Conservation (phyloP, 495 filamentous ascomycete genomes). For the Aspergillus baeticus region DNA sequence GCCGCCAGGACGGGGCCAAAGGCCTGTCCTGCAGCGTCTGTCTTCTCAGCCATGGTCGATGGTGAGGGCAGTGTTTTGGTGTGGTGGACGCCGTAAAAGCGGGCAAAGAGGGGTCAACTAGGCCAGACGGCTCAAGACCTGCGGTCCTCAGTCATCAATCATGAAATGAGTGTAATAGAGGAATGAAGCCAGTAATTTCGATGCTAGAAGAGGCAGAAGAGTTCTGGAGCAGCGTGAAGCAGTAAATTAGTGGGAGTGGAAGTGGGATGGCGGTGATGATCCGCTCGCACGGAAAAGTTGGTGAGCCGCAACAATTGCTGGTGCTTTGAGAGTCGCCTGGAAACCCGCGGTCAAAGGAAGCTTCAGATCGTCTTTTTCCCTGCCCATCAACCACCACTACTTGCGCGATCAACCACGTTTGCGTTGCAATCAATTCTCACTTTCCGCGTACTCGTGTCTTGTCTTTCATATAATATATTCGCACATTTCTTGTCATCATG, state of each 20-base stretch:
- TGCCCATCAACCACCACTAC: neutral
- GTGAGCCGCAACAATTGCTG: conserved; percentile 21
- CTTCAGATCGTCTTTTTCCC: conserved; percentile 11
- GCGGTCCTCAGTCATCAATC: conserved; percentile 25
- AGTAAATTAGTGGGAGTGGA: conserved; percentile 20
- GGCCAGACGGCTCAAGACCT: conserved; percentile 29
- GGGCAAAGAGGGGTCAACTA: conserved; percentile 28
- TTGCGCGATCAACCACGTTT: conserved; percentile 8
- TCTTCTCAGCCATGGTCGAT: conserved; percentile 67
- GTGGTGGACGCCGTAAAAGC: conserved; percentile 14
- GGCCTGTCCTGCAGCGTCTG: conserved; percentile 56
- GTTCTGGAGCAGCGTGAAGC: conserved; percentile 19
- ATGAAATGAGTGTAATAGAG: conserved; percentile 19
- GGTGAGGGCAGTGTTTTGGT: conserved; percentile 18
- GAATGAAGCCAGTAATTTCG: neutral
- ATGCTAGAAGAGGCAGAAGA: conserved; percentile 8
- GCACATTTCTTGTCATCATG: conserved; percentile 52
- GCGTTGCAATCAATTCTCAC: neutral
- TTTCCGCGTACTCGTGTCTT: neutral
- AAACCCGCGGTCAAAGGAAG: conserved; percentile 11
- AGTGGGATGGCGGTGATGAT: conserved; percentile 43
- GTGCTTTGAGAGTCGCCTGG: conserved; percentile 5
- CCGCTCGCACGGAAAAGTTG: conserved; percentile 28
- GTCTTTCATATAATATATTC: conserved; percentile 8
- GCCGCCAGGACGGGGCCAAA: conserved; percentile 86